Conservation (phyloP, 1,139 yeast genomes). For the Yamadazyma conglobata region DNA sequence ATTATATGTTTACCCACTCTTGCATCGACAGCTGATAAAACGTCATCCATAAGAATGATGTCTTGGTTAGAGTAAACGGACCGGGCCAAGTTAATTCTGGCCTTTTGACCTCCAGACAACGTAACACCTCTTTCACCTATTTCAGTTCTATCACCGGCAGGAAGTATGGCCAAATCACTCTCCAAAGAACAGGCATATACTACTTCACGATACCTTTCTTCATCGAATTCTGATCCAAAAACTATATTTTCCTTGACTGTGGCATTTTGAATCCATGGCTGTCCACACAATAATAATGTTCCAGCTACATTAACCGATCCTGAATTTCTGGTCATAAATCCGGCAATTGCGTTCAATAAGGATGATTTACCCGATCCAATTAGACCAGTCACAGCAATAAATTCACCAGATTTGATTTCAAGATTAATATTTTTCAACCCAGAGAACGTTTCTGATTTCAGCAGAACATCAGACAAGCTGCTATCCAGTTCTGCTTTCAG, state of each 20-base stretch:
- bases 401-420: slow-evolving; percentile 52
- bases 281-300: slow-evolving; percentile 44
- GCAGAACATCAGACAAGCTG: background rate
- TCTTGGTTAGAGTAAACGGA: slow-evolving; percentile 41
- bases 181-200: slow-evolving; percentile 36
- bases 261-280: slow-evolving; percentile 47
- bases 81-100: slow-evolving; percentile 44
- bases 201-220: slow-evolving; percentile 26
- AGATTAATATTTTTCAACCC: slow-evolving; percentile 42
- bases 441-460: slow-evolving; percentile 16
- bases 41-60: slow-evolving; percentile 43
- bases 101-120: slow-evolving; percentile 49
- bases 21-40: slow-evolving; percentile 49
- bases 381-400: slow-evolving; percentile 64
- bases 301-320: slow-evolving; percentile 44
- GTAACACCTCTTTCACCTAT: slow-evolving; percentile 50
- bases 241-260: slow-evolving; percentile 38
- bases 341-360: slow-evolving; percentile 50
- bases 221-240: slow-evolving; percentile 31
- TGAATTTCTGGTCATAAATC: slow-evolving; percentile 45
- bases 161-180: slow-evolving; percentile 35
- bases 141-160: slow-evolving; percentile 45
- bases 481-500: too few relatives aligned
- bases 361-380: slow-evolving; percentile 76
- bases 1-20: slow-evolving; percentile 46